phyloP scores from a whole-genome alignment of 768 basidiomycete species.

The Dictyophora rubrovolvata region DNA sequence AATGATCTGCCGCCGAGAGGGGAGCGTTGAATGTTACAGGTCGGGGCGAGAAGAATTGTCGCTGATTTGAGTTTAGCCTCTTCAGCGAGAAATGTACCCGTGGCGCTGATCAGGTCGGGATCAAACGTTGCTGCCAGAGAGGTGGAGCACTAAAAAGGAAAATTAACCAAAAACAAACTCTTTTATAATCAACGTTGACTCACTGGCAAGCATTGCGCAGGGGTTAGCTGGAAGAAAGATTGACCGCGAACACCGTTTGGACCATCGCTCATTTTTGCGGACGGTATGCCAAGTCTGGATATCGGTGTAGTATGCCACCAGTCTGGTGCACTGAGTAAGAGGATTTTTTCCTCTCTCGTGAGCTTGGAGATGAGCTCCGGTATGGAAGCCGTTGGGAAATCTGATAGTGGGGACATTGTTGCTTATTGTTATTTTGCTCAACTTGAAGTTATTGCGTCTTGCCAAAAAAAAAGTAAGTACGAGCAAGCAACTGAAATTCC shows the following conservation, averaged over 20 bases:
- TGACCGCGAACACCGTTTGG: slow-evolving; percentile 71
- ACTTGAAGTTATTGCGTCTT: too few relatives aligned
- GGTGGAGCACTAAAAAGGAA: slow-evolving; percentile 41
- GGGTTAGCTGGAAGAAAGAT: slow-evolving; percentile 74
- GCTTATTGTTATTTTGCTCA: background rate
- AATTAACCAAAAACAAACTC: background rate
- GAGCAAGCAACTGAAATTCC: too few relatives aligned
- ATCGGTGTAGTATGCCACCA: slow-evolving; percentile 68
- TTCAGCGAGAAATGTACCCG: slow-evolving; percentile 53
- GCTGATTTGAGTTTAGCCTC: slow-evolving; percentile 66
- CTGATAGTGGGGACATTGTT: slow-evolving; percentile 49
- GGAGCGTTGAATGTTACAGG: slow-evolving; percentile 73
- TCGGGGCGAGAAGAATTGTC: slow-evolving; percentile 65
- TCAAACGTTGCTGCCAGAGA: slow-evolving; percentile 73
- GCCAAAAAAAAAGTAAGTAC: too few relatives aligned
- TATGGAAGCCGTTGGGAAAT: slow-evolving; percentile 56
- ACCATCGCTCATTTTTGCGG: slow-evolving; percentile 63
- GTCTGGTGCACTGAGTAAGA: slow-evolving; percentile 61
- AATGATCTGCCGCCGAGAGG: slow-evolving; percentile 53
- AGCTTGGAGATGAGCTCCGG: slow-evolving; percentile 52
- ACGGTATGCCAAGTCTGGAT: slow-evolving; percentile 57
- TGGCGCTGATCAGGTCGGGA: slow-evolving; percentile 47
- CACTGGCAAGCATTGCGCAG: slow-evolving; percentile 68
- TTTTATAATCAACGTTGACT: slow-evolving; percentile 12
- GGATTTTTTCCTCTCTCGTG: slow-evolving; percentile 66